Base-by-base conservation (phyloP, 2,329 filamentous ascomycete genomes). In the Cordyceps fumosorosea region DNA sequence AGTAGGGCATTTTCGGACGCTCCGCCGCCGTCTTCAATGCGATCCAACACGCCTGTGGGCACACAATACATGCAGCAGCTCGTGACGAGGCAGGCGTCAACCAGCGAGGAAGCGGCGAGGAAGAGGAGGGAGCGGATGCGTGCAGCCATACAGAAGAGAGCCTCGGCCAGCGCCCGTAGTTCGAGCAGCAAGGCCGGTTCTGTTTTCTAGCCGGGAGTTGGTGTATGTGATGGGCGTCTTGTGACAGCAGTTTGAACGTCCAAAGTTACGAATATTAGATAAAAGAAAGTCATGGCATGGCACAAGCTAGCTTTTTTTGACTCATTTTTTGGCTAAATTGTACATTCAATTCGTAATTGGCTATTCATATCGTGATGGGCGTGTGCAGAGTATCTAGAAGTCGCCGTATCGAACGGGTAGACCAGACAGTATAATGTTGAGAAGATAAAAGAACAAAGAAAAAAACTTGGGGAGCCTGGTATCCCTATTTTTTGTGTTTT, bases 71-170 rank as follows among this genome's bases (percentile, higher is more conserved):
- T 69, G 40, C 60, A 64, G 14, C 68, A 60, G 2, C 63, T 71
- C 11, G 44, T 63, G 2, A 65, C 66, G 3, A 64, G 56, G 8
- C 58, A 48, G 29, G 65, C 60, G 6, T 22, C 64, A 11, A 63
- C 58, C 20, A 50, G 55, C 65, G 42, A 66, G 63, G 7, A 63
- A 61, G 16, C 58, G 56, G 22, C 59, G 61, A 34, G 64, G 67
- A 67, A 22, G 63, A 58, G 7, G 69, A 69, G 51, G 66, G 71
- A 42, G 64, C 66, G 44, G 68, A 62, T 74, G 32, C 63, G 67
- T 20, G 69, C 70, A 37, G 67, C 71, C 60, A 69, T 73, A 60
- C 64, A 68, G 37, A 69, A 65, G 52, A 67, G 64, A 22, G 66
- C 60, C 22, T 60, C 65, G 1, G 59, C 62, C n/a, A 64, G 60